These are phyloP conservation scores for Podospora tetraspora DNA, from an alignment of 495 filamentous ascomycete species.

Conservation along the genomic window DNA sequence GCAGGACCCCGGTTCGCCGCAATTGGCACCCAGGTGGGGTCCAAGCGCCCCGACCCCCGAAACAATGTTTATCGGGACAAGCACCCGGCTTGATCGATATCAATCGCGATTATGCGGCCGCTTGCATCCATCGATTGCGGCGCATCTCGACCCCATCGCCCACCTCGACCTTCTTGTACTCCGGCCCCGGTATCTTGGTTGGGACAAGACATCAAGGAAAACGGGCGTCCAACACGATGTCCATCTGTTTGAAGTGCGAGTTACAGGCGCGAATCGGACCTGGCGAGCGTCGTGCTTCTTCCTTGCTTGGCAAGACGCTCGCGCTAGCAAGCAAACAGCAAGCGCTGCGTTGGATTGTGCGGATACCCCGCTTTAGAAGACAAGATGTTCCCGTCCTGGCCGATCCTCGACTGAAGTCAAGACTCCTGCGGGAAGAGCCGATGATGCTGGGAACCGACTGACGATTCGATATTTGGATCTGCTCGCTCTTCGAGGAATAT, in stretches of 20 bases:
- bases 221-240: no score
- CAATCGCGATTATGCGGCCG: neutral
- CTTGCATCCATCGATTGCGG: neutral
- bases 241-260: no score
- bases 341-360: no score
- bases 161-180: neutral
- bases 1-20: neutral
- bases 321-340: neutral
- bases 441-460: neutral
- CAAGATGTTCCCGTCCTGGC: neutral
- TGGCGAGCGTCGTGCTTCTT: neutral
- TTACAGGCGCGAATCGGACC: no score
- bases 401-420: neutral
- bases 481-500: neutral
- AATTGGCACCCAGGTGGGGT: neutral
- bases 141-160: no score
- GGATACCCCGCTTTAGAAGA: no score
- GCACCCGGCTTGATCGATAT: neutral
- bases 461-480: neutral
- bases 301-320: neutral
- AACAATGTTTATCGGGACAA: neutral
- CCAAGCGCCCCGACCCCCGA: neutral
- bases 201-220: no score
- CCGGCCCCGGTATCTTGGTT: no score
- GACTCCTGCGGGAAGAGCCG: neutral